phyloP scores from a whole-genome alignment of 78 protist genomes.

The Trichosphaerium sp. region DNA sequence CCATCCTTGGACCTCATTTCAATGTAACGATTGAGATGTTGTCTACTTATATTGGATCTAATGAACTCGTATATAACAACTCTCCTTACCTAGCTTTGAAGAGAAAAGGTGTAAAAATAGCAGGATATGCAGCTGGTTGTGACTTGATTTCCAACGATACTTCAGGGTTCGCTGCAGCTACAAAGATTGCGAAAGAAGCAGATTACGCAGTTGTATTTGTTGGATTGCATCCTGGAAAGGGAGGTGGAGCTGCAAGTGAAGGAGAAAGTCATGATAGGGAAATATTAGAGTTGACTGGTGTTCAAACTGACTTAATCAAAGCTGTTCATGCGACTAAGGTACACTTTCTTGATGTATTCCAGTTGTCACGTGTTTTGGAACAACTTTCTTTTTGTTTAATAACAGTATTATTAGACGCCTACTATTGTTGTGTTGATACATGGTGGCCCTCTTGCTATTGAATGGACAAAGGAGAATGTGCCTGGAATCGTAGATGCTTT shows the following conservation, averaged over 20 bases:
- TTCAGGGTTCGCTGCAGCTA: background rate
- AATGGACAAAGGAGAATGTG: background rate
- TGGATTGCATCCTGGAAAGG: background rate
- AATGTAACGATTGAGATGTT: background rate
- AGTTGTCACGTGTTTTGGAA: background rate
- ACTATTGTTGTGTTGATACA: background rate
- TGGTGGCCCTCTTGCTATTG: background rate
- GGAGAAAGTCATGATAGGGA: background rate
- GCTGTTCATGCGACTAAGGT: background rate
- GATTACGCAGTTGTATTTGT: background rate
- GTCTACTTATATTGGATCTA: background rate
- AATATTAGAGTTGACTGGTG: background rate
- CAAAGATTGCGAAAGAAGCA: background rate
- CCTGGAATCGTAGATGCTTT: background rate
- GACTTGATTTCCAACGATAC: background rate
- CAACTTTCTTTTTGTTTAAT: too few relatives aligned
- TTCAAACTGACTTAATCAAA: background rate
- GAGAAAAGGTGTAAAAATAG: background rate
- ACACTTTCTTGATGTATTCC: background rate
- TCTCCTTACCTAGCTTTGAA: background rate
- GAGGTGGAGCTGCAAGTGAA: background rate
- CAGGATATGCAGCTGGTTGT: background rate
- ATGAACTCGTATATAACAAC: background rate
- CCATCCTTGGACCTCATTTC: background rate
- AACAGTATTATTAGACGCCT: too few relatives aligned